Evolutionary conservation across 345 rosid genomes (phyloP).

Genomic region (Populus deltoides): DNA sequence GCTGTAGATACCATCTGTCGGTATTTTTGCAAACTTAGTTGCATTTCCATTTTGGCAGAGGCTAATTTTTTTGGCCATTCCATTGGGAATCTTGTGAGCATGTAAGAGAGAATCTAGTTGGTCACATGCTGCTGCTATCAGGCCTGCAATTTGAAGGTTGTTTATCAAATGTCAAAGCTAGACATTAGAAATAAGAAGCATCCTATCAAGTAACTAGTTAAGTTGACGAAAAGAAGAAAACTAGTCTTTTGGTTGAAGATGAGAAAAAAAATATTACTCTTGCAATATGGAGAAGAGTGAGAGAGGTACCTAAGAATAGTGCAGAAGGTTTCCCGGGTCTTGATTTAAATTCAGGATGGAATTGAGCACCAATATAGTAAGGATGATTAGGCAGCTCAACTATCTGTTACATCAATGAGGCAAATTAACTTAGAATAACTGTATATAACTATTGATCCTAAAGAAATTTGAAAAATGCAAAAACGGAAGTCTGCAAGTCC

Average conservation of each 20-base stretch:
- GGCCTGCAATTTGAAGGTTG: constrained; percentile 45
- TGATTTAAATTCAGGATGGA: constrained; percentile 95
- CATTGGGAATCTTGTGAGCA: constrained; percentile 32
- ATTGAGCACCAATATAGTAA: constrained; percentile 50
- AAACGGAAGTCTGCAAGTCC: neutral
- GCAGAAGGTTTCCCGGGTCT: constrained; percentile 95
- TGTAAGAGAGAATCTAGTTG: constrained; percentile 51
- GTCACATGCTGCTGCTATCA: constrained; percentile 77
- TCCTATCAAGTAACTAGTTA: neutral
- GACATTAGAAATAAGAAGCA: neutral
- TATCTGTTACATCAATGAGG: constrained; percentile 9
- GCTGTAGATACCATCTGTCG: constrained; percentile 50
- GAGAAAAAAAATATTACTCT: neutral
- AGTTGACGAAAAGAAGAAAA: neutral
- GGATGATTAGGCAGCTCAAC: constrained; percentile 30
- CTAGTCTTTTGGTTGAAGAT: neutral
- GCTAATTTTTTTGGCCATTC: constrained; percentile 35
- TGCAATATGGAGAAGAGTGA: neutral
- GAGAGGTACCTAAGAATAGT: constrained; percentile 60
- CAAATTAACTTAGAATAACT: neutral
- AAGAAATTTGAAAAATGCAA: neutral
- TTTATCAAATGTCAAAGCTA: neutral
- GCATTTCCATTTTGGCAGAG: constrained; percentile 44
- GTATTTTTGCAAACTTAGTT: constrained; percentile 44
- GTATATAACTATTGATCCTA: neutral